These are phyloP conservation scores for Penicillium sp. DNA, from an alignment of 2,329 filamentous ascomycete genomes.

Conservation along the genomic window DNA sequence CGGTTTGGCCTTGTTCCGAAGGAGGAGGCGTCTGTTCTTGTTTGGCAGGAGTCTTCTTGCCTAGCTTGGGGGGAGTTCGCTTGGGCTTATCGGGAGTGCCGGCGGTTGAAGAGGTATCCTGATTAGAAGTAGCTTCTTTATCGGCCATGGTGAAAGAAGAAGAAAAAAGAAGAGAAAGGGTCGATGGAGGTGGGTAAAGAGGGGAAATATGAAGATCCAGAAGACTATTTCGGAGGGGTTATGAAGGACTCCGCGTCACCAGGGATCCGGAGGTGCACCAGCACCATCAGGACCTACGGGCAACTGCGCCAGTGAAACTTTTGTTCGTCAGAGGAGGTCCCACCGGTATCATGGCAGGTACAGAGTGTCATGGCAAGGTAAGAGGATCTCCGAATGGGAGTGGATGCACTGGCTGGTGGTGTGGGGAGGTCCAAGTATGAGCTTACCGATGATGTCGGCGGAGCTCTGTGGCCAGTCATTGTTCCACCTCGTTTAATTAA, in stretches of 20 bases:
- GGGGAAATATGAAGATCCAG: constrained; percentile 19
- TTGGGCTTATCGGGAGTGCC: constrained; percentile 22
- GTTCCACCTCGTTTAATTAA: constrained; percentile 10
- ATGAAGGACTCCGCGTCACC: constrained; percentile 20
- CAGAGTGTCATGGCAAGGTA: constrained; percentile 8
- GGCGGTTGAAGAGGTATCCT: constrained; percentile 9
- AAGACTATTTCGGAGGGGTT: constrained; percentile 7
- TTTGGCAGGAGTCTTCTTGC: constrained; percentile 24
- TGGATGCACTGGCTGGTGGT: too few relatives aligned
- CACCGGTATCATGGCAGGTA: not conserved
- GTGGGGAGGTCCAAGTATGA: not conserved
- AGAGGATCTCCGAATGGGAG: not conserved
- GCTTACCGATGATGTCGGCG: constrained; percentile 14
- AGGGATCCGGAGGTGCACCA: not conserved
- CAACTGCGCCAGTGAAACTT: not conserved
- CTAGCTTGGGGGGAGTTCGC: constrained; percentile 26
- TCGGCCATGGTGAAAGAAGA: constrained; percentile 26
- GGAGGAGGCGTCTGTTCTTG: constrained; percentile 23
- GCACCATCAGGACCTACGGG: not conserved
- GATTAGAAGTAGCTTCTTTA: constrained; percentile 20
- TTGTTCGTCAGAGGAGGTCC: not conserved
- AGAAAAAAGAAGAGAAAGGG: constrained; percentile 3
- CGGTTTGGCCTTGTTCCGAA: constrained; percentile 18
- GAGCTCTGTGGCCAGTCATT: constrained; percentile 2
- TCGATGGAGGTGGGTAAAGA: constrained; percentile 5